Evolutionary conservation across 2,329 filamentous ascomycete species (phyloP).

Genomic region (Phaeosphaeria sp.): DNA sequence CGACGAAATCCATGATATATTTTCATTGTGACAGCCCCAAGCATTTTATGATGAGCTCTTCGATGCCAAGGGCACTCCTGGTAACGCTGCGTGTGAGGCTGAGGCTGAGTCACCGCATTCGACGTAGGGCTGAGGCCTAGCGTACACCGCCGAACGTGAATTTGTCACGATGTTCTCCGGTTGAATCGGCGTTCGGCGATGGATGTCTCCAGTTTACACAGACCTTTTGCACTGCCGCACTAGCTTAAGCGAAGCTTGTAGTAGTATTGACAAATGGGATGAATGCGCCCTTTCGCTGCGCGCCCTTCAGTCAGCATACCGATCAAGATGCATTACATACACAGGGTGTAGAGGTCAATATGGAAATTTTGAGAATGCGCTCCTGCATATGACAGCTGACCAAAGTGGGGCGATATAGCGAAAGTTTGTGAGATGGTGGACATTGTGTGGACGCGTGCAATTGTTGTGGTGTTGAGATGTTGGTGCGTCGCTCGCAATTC

Average conservation of each 20-base stretch:
- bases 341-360: background rate
- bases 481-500: background rate
- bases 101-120: slow-evolving; percentile 1
- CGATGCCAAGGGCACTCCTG: background rate
- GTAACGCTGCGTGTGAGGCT: background rate
- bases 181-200: background rate
- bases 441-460: background rate
- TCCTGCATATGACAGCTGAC: background rate
- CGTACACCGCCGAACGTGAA: background rate
- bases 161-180: background rate
- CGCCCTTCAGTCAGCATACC: background rate
- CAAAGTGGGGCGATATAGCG: background rate
- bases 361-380: background rate
- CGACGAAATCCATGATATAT: background rate
- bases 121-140: background rate
- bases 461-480: background rate
- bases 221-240: background rate
- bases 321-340: background rate
- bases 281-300: background rate
- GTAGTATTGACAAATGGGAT: background rate
- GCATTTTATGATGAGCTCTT: background rate
- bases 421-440: background rate
- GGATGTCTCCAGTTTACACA: background rate
- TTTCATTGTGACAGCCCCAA: background rate
- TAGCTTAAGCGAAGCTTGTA: background rate